phyloP scores from a whole-genome alignment of 2,329 filamentous ascomycete species.

The Cytospora piceae region DNA sequence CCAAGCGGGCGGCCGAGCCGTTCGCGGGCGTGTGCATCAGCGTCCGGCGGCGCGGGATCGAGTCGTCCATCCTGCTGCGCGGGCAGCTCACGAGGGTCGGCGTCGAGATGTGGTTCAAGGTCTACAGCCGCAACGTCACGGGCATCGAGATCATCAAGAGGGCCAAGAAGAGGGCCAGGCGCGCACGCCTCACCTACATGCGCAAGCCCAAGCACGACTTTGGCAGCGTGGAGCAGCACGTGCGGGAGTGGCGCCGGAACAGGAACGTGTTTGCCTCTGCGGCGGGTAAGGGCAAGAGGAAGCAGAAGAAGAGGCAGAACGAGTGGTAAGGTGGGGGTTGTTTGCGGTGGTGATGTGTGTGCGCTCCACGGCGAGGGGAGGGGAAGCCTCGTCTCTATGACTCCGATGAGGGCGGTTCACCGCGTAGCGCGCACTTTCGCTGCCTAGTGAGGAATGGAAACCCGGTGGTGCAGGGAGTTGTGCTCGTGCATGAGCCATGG shows the following conservation, averaged over 20 bases:
- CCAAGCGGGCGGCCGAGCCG: slow-evolving; percentile 77
- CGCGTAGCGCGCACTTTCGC: neutral
- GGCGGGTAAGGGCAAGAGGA: slow-evolving; percentile 26
- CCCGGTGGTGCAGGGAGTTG: neutral
- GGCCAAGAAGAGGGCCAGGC: slow-evolving; percentile 78
- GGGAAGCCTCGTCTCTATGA: neutral
- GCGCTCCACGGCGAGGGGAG: neutral
- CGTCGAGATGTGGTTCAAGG: slow-evolving; percentile 97
- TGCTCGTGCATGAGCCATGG: neutral
- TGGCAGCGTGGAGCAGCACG: slow-evolving; percentile 81
- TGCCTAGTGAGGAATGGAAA: neutral
- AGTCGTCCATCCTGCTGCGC: slow-evolving; percentile 84
- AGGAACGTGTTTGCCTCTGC: slow-evolving; percentile 45
- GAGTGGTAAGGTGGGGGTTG: slow-evolving; percentile 13
- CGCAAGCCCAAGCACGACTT: slow-evolving; percentile 85
- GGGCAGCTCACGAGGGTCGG: slow-evolving; percentile 85
- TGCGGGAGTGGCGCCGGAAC: slow-evolving; percentile 60
- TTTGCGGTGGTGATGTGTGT: neutral
- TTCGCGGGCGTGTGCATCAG: slow-evolving; percentile 88
- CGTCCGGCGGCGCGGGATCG: slow-evolving; percentile 84
- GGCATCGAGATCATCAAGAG: slow-evolving; percentile 94
- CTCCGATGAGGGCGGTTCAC: neutral
- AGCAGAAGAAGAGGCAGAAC: slow-evolving; percentile 31
- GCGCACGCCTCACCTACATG: slow-evolving; percentile 90
- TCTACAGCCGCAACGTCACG: slow-evolving; percentile 87